Evolutionary conservation across 2,329 filamentous ascomycete species (phyloP).

Genomic region (Pleurostoma richardsiae): DNA sequence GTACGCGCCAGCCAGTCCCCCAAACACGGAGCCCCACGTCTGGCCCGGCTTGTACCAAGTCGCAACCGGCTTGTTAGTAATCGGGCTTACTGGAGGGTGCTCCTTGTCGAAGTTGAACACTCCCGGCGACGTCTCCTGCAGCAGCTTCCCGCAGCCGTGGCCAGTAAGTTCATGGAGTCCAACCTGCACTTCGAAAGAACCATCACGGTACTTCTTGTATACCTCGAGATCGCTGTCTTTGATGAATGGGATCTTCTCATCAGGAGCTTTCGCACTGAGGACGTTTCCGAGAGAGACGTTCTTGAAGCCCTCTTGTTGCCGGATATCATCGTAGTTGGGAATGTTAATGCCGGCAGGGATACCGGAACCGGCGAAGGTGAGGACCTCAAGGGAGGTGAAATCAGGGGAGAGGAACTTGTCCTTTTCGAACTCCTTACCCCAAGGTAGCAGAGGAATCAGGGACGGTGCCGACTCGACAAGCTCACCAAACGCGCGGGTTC

Average conservation of each 20-base stretch:
- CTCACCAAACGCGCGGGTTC: slow-evolving; percentile 80
- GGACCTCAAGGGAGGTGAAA: slow-evolving; percentile 89
- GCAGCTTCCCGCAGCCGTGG: slow-evolving; percentile 88
- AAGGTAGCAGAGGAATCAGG: slow-evolving; percentile 86
- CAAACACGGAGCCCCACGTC: slow-evolving; percentile 92
- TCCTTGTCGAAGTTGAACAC: slow-evolving; percentile 83
- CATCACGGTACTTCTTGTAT: slow-evolving; percentile 78
- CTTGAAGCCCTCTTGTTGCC: slow-evolving; percentile 83
- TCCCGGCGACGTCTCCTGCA: slow-evolving; percentile 81
- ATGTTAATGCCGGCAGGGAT: slow-evolving; percentile 67
- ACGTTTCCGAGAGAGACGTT: slow-evolving; percentile 94
- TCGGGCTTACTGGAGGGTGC: slow-evolving; percentile 75
- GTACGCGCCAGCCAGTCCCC: slow-evolving; percentile 79
- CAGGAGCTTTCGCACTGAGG: slow-evolving; percentile 81
- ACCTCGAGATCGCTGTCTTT: slow-evolving; percentile 69
- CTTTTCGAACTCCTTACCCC: slow-evolving; percentile 87
- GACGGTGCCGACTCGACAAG: slow-evolving; percentile 75
- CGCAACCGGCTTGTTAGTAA: slow-evolving; percentile 70
- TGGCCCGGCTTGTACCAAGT: slow-evolving; percentile 94
- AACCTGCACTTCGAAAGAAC: slow-evolving; percentile 91
- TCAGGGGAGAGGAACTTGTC: slow-evolving; percentile 93
- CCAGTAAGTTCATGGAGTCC: slow-evolving; percentile 83
- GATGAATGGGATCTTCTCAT: slow-evolving; percentile 92
- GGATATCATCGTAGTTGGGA: slow-evolving; percentile 70
- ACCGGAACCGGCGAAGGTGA: slow-evolving; percentile 70